Evolutionary conservation across 345 rosid species (phyloP).

Genomic region (Linum lewisii): DNA sequence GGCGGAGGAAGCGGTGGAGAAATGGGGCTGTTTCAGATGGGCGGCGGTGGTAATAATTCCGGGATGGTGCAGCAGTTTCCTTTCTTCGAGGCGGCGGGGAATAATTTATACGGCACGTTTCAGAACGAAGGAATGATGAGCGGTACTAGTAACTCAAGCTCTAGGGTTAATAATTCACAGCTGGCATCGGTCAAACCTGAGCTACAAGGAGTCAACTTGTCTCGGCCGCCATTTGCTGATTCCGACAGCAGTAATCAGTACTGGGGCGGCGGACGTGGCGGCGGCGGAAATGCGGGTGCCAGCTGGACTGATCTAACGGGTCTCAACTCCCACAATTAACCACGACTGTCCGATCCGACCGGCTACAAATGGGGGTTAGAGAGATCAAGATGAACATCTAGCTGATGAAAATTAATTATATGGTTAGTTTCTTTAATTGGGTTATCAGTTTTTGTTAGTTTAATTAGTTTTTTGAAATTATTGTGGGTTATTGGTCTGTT

Average conservation of each 20-base stretch:
- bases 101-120: slow-evolving; percentile 27
- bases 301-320: slow-evolving; percentile 43
- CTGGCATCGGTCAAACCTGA: slow-evolving; percentile 50
- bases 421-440: too few relatives aligned
- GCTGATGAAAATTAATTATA: too few relatives aligned
- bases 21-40: slow-evolving; percentile 35
- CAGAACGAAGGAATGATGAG: slow-evolving; percentile 33
- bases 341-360: neutral
- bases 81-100: slow-evolving; percentile 31
- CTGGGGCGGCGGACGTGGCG: slow-evolving; percentile 17
- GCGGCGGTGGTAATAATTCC: slow-evolving; percentile 20
- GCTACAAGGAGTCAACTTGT: slow-evolving; percentile 27
- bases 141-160: slow-evolving; percentile 20
- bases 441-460: too few relatives aligned
- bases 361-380: neutral
- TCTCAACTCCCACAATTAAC: slow-evolving; percentile 21
- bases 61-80: slow-evolving; percentile 37
- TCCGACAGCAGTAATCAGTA: slow-evolving; percentile 37
- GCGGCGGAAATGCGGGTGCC: slow-evolving; percentile 14
- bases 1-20: slow-evolving; percentile 28
- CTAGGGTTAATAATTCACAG: slow-evolving; percentile 44
- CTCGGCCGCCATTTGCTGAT: slow-evolving; percentile 23
- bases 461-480: too few relatives aligned
- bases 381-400: too few relatives aligned
- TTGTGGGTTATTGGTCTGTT: too few relatives aligned